Evolutionary conservation across 768 basidiomycete genomes (phyloP).

Genomic region (Gyrodon lividus): DNA sequence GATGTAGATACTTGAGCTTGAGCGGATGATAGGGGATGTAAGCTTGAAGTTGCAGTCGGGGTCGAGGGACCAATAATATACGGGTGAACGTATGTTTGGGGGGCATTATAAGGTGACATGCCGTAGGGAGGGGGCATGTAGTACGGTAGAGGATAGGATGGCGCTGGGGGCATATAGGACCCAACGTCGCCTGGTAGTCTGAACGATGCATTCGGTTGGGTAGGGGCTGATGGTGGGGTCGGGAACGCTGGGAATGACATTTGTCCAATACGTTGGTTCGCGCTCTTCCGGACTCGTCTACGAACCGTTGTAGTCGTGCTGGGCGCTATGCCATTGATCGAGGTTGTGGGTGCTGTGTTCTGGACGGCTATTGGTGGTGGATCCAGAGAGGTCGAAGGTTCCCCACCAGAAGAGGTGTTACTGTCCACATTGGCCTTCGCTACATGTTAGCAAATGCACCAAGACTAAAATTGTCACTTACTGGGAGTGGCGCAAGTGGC

Average conservation of each 20-base stretch:
- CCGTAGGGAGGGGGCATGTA: slow-evolving; percentile 38
- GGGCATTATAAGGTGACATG: slow-evolving; percentile 22
- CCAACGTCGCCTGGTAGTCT: slow-evolving; percentile 1
- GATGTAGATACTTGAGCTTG: slow-evolving; percentile 17
- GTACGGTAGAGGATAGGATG: slow-evolving; percentile 34
- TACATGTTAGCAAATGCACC: background rate
- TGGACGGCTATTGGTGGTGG: background rate
- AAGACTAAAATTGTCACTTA: background rate
- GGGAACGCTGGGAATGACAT: background rate
- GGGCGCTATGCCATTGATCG: background rate
- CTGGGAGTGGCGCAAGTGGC: background rate
- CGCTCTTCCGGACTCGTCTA: background rate
- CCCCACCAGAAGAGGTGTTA: background rate
- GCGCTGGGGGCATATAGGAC: slow-evolving; percentile 9
- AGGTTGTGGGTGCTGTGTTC: background rate
- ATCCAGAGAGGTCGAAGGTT: background rate
- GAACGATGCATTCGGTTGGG: background rate
- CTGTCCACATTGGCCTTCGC: background rate
- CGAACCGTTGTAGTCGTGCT: background rate
- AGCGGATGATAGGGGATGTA: slow-evolving; percentile 6
- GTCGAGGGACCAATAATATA: background rate
- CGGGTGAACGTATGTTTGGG: background rate
- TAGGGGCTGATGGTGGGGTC: background rate
- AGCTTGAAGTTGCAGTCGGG: background rate
- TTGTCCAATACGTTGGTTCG: background rate